Base-by-base conservation (phyloP, 306 rosid genomes). In the Trifolium dubium region DNA sequence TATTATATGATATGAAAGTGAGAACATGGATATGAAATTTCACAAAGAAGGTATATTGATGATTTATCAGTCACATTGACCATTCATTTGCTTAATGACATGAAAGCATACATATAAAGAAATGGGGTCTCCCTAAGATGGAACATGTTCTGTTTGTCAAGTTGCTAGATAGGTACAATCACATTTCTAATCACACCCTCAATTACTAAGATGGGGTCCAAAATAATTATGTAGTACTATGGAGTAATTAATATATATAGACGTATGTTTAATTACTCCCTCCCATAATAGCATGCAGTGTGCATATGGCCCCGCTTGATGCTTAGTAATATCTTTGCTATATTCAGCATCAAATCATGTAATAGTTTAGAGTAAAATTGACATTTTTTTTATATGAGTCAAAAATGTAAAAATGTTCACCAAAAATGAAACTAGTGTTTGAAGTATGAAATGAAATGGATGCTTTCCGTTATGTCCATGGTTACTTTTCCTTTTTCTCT, bases 51-150 rank as follows among this genome's bases (percentile, higher is more conserved):
- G 58, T 31, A 28, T 56, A 72, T 32, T 2, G 64, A 63, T 56
- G 78, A 66, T 51, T 84, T 76, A 62, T 74, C 78, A 61, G 82
- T 80, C 82, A 71, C 79, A 58, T 74, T 82, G 88, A 87, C 91
- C 84, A 53, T 80, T 87, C 87, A 82, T 80, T 72, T 53, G 85
- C 73, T 53, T 77, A 67, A 70, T 83, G 83, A 81, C 80, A 61
- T 12, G n/a, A 44, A 83, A 76, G 77, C 77, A 77, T 67, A 63
- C 72, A 77, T 62, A 66, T 32, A 75, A 73, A 53, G 75, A 71
- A 63, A 76, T 81, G 85, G 83, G 88, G 76, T 62, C 79, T 59
- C 18, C 49, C 13, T 29, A 23, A 35, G 77, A 64, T 68, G 75
- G 85, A 84, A 84, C 83, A 78, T 77, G 81, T 78, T 84, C 80